Base-by-base conservation (phyloP, 257 asterid genomes). In the Nemophila menziesii region DNA sequence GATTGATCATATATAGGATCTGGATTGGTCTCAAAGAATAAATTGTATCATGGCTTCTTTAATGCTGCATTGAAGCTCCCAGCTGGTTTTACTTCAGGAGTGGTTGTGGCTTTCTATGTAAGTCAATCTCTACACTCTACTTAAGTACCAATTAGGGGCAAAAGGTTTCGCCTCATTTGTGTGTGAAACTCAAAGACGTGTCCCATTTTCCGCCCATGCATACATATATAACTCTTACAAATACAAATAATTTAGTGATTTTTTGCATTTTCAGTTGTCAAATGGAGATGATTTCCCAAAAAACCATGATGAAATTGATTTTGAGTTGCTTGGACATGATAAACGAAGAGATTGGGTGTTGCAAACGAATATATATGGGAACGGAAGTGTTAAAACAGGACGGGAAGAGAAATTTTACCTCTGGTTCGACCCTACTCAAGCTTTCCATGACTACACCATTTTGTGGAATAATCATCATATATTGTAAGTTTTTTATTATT, bases 401-500 rank as follows among this genome's bases (percentile, higher is more conserved):
- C 62, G 93, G 33, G 95, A 80, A 62, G 95, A 85, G 60, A 85
- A 85, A 48, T 60, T 85, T 51, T 75, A 80, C 79, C 85, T 80
- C 11, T 85, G 95, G 95, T 85, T 85, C 42, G 93, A 85, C 56
- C 95, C 93, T 4, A 85, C 93, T 6, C 51, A 51, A 22, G 54
- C 33, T 26, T 85, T 71, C 44, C 95, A 85, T 55, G 79, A 78
- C 57, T 85, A 80, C 49, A 68, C 58, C 75, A 85, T 85, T 49
- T 71, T 85, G 2, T 85, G 95, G 95, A 85, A 85, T 71, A 62
- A 51, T 49, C 92, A 80, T 58, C 95, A 85, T 62, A 75, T 71
- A 24, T 63, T 85, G 95, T 85, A 75, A 62, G 77, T 16, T 43
- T 14, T 39, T 8, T n/a, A 29, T 11, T 45, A 19, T 22, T 9